Conservation (phyloP, 2,329 filamentous ascomycete genomes). For the Aspergillus sclerotialis region DNA sequence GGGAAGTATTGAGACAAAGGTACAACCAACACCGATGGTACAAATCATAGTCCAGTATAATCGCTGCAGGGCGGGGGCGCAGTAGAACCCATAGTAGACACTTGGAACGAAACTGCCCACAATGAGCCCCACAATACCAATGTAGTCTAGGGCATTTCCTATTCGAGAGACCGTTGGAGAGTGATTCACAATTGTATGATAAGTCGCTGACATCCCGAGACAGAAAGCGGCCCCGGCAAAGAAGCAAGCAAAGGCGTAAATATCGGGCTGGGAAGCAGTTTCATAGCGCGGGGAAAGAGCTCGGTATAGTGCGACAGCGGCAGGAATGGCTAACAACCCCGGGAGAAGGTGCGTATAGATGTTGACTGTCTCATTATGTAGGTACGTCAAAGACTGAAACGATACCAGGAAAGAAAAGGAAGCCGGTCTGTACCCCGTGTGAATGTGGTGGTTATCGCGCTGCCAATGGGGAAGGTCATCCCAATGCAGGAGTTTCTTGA, state of each 20-base stretch:
- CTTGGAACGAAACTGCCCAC: conserved; percentile 86
- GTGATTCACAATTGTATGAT: conserved; percentile 80
- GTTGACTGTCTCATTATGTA: conserved; percentile 66
- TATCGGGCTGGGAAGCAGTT: conserved; percentile 54
- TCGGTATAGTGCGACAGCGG: conserved; percentile 48
- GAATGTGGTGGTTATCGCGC: conserved; percentile 64
- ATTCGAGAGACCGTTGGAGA: conserved; percentile 68
- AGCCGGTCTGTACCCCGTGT: conserved; percentile 57
- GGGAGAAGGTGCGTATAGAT: conserved; percentile 68
- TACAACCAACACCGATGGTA: conserved; percentile 67
- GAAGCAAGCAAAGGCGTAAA: conserved; percentile 71
- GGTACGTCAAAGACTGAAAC: conserved; percentile 51
- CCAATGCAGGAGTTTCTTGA: conserved; percentile 41
- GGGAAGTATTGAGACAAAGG: conserved; percentile 69
- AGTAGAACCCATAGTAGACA: conserved; percentile 80
- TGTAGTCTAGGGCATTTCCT: conserved; percentile 91
- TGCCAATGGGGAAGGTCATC: conserved; percentile 48
- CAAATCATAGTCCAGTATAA: conserved; percentile 75
- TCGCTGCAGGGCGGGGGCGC: conserved; percentile 56
- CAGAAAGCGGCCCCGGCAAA: conserved; percentile 67
- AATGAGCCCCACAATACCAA: conserved; percentile 86
- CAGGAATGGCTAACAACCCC: conserved; percentile 50
- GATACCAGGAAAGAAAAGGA: conserved; percentile 56
- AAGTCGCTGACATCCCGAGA: conserved; percentile 75
- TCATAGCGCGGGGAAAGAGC: conserved; percentile 60